These are phyloP conservation scores for Pythium pyrilobum DNA, from an alignment of 352 stramenopile species.

Conservation along the genomic window DNA sequence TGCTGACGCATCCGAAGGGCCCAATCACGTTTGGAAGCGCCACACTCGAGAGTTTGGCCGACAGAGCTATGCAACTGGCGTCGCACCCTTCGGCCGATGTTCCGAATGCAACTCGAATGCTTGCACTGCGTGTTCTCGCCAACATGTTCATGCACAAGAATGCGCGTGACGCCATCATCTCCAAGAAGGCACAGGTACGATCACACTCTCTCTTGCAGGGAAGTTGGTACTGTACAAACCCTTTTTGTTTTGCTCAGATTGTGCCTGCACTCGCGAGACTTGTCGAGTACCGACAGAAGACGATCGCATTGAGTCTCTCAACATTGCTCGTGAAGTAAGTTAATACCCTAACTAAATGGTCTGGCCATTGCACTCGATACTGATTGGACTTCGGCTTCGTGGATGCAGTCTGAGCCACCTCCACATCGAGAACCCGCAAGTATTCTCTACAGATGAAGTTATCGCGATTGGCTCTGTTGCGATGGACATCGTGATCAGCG, in stretches of 20 bases:
- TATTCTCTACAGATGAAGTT: conserved; percentile 43
- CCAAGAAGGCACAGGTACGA: conserved; percentile 45
- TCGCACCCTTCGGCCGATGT: conserved; percentile 25
- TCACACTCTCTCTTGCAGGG: background rate
- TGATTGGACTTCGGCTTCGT: too few species aligned
- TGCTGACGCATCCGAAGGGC: conserved; percentile 87
- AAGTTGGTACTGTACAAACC: too few species aligned
- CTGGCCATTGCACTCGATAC: too few species aligned
- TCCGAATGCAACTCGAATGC: conserved; percentile 64
- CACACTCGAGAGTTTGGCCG: conserved; percentile 29
- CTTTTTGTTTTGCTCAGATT: conserved; percentile 20
- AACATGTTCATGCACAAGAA: conserved; percentile 69
- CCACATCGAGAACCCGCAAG: conserved; percentile 22
- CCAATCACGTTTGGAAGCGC: conserved; percentile 29
- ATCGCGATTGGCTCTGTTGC: conserved; percentile 42
- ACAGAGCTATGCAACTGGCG: conserved; percentile 29
- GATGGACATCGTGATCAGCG: conserved; percentile 46
- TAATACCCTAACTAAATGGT: too few species aligned
- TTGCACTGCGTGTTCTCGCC: conserved; percentile 63
- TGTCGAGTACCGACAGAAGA: conserved; percentile 50
- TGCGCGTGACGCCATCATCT: conserved; percentile 38
- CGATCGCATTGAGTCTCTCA: conserved; percentile 56
- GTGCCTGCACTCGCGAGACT: conserved; percentile 41
- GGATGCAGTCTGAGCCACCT: conserved; percentile 43
- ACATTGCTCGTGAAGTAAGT: conserved; percentile 74